phyloP scores from a whole-genome alignment of 768 basidiomycete species.

The Rhizopogon rudus region DNA sequence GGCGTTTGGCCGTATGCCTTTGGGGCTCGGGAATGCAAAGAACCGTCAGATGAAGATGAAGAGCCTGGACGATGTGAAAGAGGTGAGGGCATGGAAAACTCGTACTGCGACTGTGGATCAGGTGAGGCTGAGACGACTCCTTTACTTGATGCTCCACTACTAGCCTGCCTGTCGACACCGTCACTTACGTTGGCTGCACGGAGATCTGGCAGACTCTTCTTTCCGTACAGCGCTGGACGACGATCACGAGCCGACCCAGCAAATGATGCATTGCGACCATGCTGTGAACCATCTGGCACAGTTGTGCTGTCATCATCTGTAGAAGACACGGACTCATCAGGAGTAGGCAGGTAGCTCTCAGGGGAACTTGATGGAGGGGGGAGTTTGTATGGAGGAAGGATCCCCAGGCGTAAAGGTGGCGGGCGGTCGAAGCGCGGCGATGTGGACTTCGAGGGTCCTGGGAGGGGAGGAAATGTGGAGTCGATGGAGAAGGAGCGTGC shows the following conservation, averaged over 20 bases:
- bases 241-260: slow-evolving; percentile 33
- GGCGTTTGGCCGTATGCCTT: slow-evolving; percentile 25
- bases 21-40: slow-evolving; percentile 16
- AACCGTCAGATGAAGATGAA: slow-evolving; percentile 34
- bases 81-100: slow-evolving; percentile 34
- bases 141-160: slow-evolving; percentile 15
- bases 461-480: slow-evolving; percentile 46
- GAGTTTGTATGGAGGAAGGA: slow-evolving; percentile 35
- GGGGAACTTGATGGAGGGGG: slow-evolving; percentile 47
- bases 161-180: slow-evolving; percentile 18
- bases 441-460: slow-evolving; percentile 19
- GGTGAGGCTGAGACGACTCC: slow-evolving; percentile 1
- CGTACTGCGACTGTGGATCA: slow-evolving; percentile 14
- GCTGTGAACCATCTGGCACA: slow-evolving; percentile 25
- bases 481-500: slow-evolving; percentile 58
- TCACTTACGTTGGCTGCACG: slow-evolving; percentile 45
- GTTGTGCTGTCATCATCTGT: slow-evolving; percentile 39
- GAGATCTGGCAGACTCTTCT: slow-evolving; percentile 88
- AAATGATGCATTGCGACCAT: slow-evolving; percentile 49
- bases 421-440: slow-evolving; percentile 33
- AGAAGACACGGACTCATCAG: slow-evolving; percentile 48
- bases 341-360: slow-evolving; percentile 52
- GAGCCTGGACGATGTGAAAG: slow-evolving; percentile 42
- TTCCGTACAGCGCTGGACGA: slow-evolving; percentile 41
- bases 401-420: slow-evolving; percentile 45